Base-by-base conservation (phyloP, 495 filamentous ascomycete genomes). In the Aspergillus incahuasiensis region DNA sequence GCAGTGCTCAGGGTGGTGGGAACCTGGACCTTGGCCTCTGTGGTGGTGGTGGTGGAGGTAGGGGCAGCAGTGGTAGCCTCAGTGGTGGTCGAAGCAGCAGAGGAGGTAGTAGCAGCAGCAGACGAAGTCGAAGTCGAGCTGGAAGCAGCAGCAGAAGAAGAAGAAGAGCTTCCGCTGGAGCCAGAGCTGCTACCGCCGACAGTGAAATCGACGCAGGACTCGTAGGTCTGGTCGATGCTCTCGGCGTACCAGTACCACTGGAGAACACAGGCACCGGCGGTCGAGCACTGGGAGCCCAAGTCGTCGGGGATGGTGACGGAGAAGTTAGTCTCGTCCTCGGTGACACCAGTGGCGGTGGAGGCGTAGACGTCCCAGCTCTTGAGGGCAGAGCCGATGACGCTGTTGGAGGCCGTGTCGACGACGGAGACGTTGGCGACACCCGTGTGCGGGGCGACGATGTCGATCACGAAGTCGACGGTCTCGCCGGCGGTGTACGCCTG, bases 201-300 rank as follows among this genome's bases (percentile, higher is more conserved):
- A 39, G 79, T 82, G 68, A 90, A 88, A 65, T 91, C 86, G 59
- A 88, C 64, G 64, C 86, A 89, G 40, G 79, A 79, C 77, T 90
- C 83, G 59, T 90, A 90, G 24, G 86, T 88, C 76, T 91, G 86
- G 44, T 80, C 77, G 32, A 84, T 81, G 7, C 76, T 79, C 39
- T 77, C 51, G 49, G 85, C 85, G 60, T 82, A 84, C 86, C 86
- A 91, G 68, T 72, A 86, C 79, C 81, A 83, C 65, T 89, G 85
- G 24, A 90, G 73, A 21, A 85, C 85, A 70, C 86, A 88, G 57
- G 71, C 78, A 55, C 87, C 87, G 12, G 81, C 77, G 43, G 68
- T 72, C 15, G 73, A 64, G 62, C 86, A 91, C 70, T 81, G 66
- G 34, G 62, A 65, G 15, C 74, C 81, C 16, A 89, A 61, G 41